These are phyloP conservation scores for Peniophora sp. DNA, from an alignment of 1,284 basidiomycete genomes.

Conservation along the genomic window DNA sequence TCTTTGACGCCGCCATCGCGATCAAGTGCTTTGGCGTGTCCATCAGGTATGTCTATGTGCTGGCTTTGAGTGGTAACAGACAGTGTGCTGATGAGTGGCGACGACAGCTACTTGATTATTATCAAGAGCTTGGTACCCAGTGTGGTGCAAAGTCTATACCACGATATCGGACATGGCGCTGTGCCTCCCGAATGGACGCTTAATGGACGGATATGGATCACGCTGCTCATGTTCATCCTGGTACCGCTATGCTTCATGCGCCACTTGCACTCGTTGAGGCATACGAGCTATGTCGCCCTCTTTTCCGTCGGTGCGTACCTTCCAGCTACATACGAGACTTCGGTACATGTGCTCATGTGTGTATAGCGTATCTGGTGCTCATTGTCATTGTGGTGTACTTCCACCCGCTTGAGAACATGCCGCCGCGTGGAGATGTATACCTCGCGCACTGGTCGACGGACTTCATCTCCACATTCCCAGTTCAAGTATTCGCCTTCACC, in stretches of 20 bases:
- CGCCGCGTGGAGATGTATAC: slow-evolving; percentile 54
- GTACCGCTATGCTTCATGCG: slow-evolving; percentile 85
- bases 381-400: slow-evolving; percentile 74
- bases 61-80: background rate
- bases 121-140: slow-evolving; percentile 93
- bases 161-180: slow-evolving; percentile 57
- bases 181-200: slow-evolving; percentile 69
- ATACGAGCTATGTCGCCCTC: slow-evolving; percentile 81
- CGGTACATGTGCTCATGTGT: background rate
- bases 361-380: slow-evolving; percentile 60
- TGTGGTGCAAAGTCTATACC: slow-evolving; percentile 81
- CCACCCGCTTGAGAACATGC: slow-evolving; percentile 55
- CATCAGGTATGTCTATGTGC: slow-evolving; percentile 59
- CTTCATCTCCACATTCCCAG: slow-evolving; percentile 84
- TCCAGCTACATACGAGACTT: background rate
- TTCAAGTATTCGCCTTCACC: slow-evolving; percentile 93
- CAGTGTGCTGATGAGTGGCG: background rate
- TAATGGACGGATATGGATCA: slow-evolving; percentile 79
- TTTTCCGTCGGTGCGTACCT: slow-evolving; percentile 69
- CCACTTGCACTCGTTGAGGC: slow-evolving; percentile 73
- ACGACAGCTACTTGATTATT: slow-evolving; percentile 79
- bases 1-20: slow-evolving; percentile 92
- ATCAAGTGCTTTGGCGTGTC: slow-evolving; percentile 97
- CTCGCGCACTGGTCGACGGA: slow-evolving; percentile 69
- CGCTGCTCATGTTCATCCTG: slow-evolving; percentile 75